Conservation (phyloP, 2,329 filamentous ascomycete species). For the Clonostachys sp. region DNA sequence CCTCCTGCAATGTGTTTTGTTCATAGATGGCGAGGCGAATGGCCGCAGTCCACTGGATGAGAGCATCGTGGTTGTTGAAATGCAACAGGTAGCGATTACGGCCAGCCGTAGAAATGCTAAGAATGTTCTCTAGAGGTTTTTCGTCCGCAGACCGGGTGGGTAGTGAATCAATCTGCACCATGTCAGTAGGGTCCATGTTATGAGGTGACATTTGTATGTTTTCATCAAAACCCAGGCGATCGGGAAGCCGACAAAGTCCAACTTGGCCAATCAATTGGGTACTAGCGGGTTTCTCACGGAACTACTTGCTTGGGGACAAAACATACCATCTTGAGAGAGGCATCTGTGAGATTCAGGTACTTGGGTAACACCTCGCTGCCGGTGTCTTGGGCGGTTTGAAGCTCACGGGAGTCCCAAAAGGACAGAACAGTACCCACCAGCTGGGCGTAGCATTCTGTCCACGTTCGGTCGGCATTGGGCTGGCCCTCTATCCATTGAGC, state of each 20-base stretch:
- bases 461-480: conserved; percentile 79
- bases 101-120: conserved; percentile 92
- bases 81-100: conserved; percentile 94
- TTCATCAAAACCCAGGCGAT: not conserved
- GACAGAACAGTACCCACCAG: conserved; percentile 93
- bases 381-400: conserved; percentile 75
- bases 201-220: not conserved
- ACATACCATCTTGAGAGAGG: conserved; percentile 92
- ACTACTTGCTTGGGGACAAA: not conserved
- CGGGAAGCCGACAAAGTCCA: not conserved
- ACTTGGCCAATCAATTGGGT: not conserved
- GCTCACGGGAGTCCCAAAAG: conserved; percentile 88
- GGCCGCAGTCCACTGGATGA: conserved; percentile 93
- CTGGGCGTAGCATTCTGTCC: conserved; percentile 96
- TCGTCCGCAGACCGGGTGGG: conserved; percentile 74
- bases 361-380: conserved; percentile 82
- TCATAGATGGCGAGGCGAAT: conserved; percentile 95
- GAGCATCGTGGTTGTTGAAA: conserved; percentile 89
- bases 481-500: conserved; percentile 62
- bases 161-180: conserved; percentile 72
- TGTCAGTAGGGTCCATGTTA: conserved; percentile 4
- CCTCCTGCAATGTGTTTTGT: conserved; percentile 87
- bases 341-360: conserved; percentile 96
- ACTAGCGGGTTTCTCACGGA: too few species aligned
- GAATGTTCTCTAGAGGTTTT: conserved; percentile 85